These are phyloP conservation scores for Wickerhamiella azymoides DNA, from an alignment of 805 yeast species.

Conservation along the genomic window DNA sequence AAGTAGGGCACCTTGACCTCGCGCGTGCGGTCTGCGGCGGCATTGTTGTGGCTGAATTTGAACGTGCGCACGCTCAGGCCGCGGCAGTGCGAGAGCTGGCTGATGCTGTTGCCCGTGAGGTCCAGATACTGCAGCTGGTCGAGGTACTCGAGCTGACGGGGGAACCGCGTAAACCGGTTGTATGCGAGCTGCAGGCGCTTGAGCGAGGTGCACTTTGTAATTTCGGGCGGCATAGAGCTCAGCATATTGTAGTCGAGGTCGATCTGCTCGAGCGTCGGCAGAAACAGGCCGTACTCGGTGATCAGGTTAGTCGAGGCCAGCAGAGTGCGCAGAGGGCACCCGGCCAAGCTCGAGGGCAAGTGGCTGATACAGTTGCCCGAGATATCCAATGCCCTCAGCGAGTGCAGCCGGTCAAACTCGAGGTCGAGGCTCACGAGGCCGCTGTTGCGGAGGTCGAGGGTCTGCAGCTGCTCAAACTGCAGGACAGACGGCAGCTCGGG, in stretches of 20 bases:
- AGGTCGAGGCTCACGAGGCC: slow-evolving; percentile 37
- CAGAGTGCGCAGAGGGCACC: slow-evolving; percentile 8
- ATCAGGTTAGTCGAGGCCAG: slow-evolving; percentile 23
- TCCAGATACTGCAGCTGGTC: slow-evolving; percentile 33
- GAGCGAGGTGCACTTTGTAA: slow-evolving; percentile 45
- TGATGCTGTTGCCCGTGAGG: slow-evolving; percentile 31
- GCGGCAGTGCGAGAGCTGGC: not conserved
- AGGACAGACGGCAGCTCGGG: slow-evolving; percentile 30
- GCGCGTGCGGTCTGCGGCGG: slow-evolving; percentile 79
- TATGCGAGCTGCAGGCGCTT: slow-evolving; percentile 67
- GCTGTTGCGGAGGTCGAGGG: slow-evolving; percentile 39
- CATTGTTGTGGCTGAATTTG: slow-evolving; percentile 29
- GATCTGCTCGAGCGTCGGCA: slow-evolving; percentile 36
- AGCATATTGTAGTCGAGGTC: slow-evolving; percentile 71
- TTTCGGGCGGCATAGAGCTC: slow-evolving; percentile 38
- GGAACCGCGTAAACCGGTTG: slow-evolving; percentile 51
- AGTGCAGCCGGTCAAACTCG: slow-evolving; percentile 37
- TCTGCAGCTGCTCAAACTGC: slow-evolving; percentile 40
- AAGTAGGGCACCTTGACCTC: slow-evolving; percentile 18
- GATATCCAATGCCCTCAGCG: slow-evolving; percentile 48
- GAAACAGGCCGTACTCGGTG: slow-evolving; percentile 43
- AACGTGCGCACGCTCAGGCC: slow-evolving; percentile 1
- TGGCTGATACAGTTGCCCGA: slow-evolving; percentile 56
- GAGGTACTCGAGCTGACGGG: slow-evolving; percentile 52
- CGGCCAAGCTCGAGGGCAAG: slow-evolving; percentile 31